These are phyloP conservation scores for Guadua angustifolia DNA, from an alignment of 176 grass and related monocot genomes.

Conservation along the genomic window DNA sequence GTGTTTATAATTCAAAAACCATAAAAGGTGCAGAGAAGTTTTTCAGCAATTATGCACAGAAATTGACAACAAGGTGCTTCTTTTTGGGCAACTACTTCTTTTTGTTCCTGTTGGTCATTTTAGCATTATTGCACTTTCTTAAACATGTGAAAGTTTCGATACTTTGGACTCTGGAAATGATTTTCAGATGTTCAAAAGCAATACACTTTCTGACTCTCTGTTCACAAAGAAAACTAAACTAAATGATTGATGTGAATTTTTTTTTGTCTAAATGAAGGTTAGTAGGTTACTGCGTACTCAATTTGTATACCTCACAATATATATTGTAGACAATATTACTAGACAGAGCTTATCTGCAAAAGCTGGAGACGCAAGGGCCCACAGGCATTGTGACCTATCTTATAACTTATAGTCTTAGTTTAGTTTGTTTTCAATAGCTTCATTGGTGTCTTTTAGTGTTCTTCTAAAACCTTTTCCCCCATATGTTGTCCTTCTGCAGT, in stretches of 20 bases:
- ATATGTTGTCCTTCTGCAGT: slow-evolving; percentile 60
- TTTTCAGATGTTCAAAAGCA: slow-evolving; percentile 3
- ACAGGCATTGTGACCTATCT: too few relatives aligned
- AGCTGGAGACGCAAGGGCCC: neutral
- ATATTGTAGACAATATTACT: neutral
- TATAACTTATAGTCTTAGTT: neutral
- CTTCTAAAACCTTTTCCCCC: slow-evolving; percentile 19
- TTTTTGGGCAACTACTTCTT: slow-evolving; percentile 27
- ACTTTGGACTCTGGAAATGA: slow-evolving; percentile 16
- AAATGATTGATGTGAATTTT: neutral
- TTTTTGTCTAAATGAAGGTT: too few relatives aligned
- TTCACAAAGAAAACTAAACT: slow-evolving; percentile 13
- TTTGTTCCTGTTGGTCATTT: slow-evolving; percentile 17
- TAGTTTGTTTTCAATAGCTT: slow-evolving; percentile 37
- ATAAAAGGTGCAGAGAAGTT: slow-evolving; percentile 73
- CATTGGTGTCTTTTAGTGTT: slow-evolving; percentile 11
- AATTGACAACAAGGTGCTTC: slow-evolving; percentile 60
- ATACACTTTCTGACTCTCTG: neutral
- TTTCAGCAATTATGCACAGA: slow-evolving; percentile 59
- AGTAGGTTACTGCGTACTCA: too few relatives aligned
- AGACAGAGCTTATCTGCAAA: slow-evolving; percentile 9
- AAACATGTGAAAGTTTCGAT: slow-evolving; percentile 2
- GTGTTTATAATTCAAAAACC: slow-evolving; percentile 88
- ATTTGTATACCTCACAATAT: neutral
- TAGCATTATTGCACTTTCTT: neutral